Percentiles rank a stretch among this genome's conserved stretches.
Evolutionary conservation across 2,329 filamentous ascomycete species (phyloP).

Genomic region (Paecilomyces fulvus): DNA sequence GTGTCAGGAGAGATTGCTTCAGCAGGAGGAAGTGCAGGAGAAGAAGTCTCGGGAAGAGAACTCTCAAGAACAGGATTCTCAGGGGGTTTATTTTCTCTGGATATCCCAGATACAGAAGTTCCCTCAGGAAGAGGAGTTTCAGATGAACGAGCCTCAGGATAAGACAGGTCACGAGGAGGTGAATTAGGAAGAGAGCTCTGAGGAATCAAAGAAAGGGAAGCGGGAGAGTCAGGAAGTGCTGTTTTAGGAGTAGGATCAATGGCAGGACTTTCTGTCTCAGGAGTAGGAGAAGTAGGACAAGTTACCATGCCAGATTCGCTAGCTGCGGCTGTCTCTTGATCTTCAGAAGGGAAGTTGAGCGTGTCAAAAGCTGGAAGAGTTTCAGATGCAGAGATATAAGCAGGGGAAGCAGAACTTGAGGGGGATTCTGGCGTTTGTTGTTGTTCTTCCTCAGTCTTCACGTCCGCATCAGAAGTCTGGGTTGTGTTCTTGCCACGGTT

Average conservation of each 20-base stretch:
- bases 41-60: not conserved
- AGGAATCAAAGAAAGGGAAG: not conserved
- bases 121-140: not conserved
- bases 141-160: not conserved
- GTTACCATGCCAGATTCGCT: not conserved
- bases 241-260: not conserved
- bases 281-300: not conserved
- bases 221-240: not conserved
- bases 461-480: not conserved
- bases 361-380: not conserved
- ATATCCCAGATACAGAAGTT: not conserved
- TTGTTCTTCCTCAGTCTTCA: not conserved
- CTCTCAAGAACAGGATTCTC: not conserved
- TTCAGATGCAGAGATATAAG: not conserved
- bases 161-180: not conserved
- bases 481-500: conserved; percentile 24
- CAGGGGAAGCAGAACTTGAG: not conserved
- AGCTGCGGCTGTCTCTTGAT: not conserved
- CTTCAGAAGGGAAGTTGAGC: not conserved
- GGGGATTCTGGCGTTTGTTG: not conserved
- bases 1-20: not conserved
- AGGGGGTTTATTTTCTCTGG: no score
- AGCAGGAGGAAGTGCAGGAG: not conserved
- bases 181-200: not conserved
- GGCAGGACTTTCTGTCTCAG: conserved; percentile 8